Base-by-base conservation (phyloP, 1,139 yeast genomes). In the Nakaseomyces glabratus region DNA sequence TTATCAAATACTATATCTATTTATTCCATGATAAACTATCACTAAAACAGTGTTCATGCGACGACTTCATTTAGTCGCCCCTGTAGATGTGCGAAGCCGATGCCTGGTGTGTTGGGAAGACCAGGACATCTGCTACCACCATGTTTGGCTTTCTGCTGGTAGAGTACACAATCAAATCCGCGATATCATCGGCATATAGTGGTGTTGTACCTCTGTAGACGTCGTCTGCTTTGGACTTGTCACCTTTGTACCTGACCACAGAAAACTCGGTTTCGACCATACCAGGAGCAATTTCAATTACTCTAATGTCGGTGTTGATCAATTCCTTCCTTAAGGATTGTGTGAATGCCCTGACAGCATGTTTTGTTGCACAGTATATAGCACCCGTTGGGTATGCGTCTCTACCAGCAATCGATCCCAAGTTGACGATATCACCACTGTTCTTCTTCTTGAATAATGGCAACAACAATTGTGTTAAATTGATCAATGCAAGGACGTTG, bases 261-360 rank as follows among this genome's bases (percentile, higher is more conserved):
- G 90, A 78, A 56, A 85, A 85, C 51, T 85, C 95, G 11, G 95
- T 85, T 59, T 82, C 85, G 16, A 84, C 94, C 31, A 80, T 76
- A 50, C 95, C 95, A 8, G 95, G 95, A 42, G 82, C 88, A 34
- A 84, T 71, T 56, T 82, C 93, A 47, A 85, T 71, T 36, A 84
- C 86, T 52, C 95, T 69, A 45, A 84, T 74, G 38, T 71, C 69
- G 22, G 93, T 80, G 55, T 68, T 65, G 45, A 82, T 74, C 52
- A 77, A 66, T 58, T 85, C 95, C 59, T 81, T 81, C 58, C 95
- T 71, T 59, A 84, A 66, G 4, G 82, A 69, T 33, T 76, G 76
- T 14, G 88, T 70, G 57, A 85, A 85, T 0, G 86, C 79, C 44
- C 76, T 71, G 20, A 85, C 73, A 14, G 90, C 84, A 28, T 86